Percentiles rank a stretch among this genome's conserved stretches.
phyloP scores from a whole-genome alignment of 495 filamentous ascomycete species.

The Aspergillus diversus region DNA sequence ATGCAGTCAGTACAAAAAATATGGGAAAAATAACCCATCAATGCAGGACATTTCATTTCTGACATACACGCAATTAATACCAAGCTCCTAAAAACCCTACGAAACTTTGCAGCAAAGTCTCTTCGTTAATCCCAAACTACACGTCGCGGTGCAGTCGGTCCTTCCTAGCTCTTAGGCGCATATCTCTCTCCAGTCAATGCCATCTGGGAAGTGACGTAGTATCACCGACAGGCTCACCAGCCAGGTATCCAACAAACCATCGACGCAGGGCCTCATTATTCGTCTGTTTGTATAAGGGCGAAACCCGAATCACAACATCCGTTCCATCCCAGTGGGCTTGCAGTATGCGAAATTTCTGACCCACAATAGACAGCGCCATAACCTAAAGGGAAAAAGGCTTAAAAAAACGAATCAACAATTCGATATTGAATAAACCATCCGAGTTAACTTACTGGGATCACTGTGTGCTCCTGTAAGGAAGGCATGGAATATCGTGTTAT shows the following conservation, averaged over 20 bases:
- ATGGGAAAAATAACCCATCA: too few relatives aligned
- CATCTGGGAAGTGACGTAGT: neutral
- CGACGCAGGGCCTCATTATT: neutral
- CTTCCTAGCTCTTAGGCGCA: too few relatives aligned
- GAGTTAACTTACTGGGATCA: neutral
- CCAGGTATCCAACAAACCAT: neutral
- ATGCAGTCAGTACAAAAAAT: too few relatives aligned
- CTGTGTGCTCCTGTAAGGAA: neutral
- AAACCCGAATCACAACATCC: neutral
- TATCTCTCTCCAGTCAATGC: neutral
- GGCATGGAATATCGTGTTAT: neutral
- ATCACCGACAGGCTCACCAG: neutral
- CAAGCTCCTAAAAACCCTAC: too few relatives aligned
- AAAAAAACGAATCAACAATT: neutral
- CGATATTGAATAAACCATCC: too few relatives aligned
- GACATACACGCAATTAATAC: too few relatives aligned
- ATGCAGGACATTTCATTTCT: too few relatives aligned
- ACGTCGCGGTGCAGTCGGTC: too few relatives aligned
- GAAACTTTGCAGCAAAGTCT: too few relatives aligned
- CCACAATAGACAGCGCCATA: neutral
- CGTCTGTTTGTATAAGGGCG: neutral
- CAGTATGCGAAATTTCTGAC: neutral
- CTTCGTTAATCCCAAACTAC: too few relatives aligned
- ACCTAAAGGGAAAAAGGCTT: neutral
- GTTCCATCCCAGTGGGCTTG: neutral